phyloP scores from a whole-genome alignment of 805 yeast genomes.

The Kluyveromyces siamensis region DNA sequence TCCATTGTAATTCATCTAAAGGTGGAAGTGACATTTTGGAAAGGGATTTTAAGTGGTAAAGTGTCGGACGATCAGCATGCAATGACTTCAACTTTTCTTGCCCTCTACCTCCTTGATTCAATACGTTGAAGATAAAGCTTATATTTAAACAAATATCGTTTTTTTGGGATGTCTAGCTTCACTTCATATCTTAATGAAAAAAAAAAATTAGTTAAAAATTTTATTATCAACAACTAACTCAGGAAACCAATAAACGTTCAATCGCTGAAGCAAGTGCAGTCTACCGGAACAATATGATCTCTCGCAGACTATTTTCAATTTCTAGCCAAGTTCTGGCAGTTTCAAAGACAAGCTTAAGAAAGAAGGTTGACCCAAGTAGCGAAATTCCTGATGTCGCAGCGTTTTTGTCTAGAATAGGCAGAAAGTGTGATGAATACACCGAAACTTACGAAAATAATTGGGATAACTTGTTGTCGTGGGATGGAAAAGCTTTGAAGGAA shows the following conservation, averaged over 20 bases:
- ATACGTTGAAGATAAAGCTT: no score
- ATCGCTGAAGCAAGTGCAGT: no score
- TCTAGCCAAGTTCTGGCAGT: constrained; percentile 6
- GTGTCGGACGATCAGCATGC: no score
- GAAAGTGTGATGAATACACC: constrained; percentile 56
- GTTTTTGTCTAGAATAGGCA: constrained; percentile 72
- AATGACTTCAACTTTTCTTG: no score
- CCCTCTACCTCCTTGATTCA: no score
- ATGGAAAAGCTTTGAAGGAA: constrained; percentile 52
- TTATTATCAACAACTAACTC: not conserved
- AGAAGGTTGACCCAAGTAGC: constrained; percentile 42
- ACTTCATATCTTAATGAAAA: no score
- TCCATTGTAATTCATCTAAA: constrained; percentile 91
- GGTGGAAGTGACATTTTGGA: constrained; percentile 9
- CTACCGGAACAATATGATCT: constrained; percentile 3
- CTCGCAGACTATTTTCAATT: constrained; percentile 9
- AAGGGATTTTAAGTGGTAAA: no score
- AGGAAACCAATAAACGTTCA: not conserved
- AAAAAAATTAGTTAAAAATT: no score
- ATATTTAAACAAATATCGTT: no score
- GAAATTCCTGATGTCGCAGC: constrained; percentile 60
- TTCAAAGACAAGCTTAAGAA: constrained; percentile 7
- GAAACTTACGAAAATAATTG: constrained; percentile 65
- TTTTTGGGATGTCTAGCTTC: no score
- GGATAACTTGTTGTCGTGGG: constrained; percentile 53